Conservation (phyloP, 2,329 filamentous ascomycete species). For the Fusarium avenaceum region DNA sequence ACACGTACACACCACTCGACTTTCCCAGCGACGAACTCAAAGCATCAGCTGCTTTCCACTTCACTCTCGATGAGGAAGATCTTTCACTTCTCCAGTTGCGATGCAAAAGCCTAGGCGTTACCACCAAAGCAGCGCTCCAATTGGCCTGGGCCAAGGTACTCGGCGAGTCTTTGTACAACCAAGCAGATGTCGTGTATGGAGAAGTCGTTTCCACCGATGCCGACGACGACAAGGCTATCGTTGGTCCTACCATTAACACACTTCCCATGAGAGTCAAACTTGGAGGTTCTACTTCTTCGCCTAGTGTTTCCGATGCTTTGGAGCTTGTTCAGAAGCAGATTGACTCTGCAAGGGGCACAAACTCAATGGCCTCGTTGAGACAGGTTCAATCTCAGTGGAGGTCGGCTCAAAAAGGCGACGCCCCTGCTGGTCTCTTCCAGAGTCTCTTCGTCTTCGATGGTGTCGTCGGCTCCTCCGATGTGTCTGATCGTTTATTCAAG, state of each 20-base stretch:
- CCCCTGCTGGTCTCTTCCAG: slow-evolving; percentile 15
- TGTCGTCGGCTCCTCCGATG: neutral
- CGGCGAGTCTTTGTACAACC: slow-evolving; percentile 8
- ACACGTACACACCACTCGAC: slow-evolving; percentile 5
- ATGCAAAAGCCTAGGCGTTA: slow-evolving; percentile 7
- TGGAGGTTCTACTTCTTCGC: fast-evolving
- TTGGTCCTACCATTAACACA: slow-evolving; percentile 28
- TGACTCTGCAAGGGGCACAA: slow-evolving; percentile 13
- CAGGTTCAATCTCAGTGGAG: slow-evolving; percentile 25
- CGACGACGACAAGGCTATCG: neutral
- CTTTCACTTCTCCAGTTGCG: slow-evolving; percentile 6
- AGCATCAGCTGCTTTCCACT: slow-evolving; percentile 22
- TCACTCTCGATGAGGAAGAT: neutral
- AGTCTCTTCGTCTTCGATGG: slow-evolving; percentile 34
- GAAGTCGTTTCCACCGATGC: slow-evolving; percentile 13
- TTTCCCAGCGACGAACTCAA: neutral
- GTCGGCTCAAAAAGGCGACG: neutral
- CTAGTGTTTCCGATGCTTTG: neutral
- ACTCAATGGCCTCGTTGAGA: slow-evolving; percentile 27
- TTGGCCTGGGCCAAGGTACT: slow-evolving; percentile 25
- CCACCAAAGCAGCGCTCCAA: slow-evolving; percentile 13
- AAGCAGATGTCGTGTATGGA: slow-evolving; percentile 18
- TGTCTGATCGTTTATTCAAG: neutral
- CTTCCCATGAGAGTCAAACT: slow-evolving; percentile 9
- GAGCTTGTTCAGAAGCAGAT: neutral